A percentile compares a stretch with the other conserved stretches of the same genome.
These are phyloP conservation scores for Sporisorium iseilematis-ciliati DNA, from an alignment of 1,284 basidiomycete genomes.

Conservation along the genomic window DNA sequence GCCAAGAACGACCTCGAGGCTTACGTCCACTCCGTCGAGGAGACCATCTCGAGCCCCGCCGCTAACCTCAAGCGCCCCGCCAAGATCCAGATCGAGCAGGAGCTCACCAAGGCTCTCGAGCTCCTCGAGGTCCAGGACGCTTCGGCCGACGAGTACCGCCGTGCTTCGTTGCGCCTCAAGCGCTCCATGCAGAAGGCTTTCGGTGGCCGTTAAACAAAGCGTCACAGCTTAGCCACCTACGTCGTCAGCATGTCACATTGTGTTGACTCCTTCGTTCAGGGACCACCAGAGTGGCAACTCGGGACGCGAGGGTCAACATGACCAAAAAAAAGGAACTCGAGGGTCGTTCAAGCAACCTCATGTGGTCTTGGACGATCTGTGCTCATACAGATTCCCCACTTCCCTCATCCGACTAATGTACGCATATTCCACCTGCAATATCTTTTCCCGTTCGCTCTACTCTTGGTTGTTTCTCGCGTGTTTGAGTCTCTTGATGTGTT, in stretches of 20 bases:
- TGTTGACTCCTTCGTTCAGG: not conserved
- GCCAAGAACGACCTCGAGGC: conserved; percentile 69
- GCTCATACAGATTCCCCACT: conserved; percentile 36
- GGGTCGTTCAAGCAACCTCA: conserved; percentile 16
- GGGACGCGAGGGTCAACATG: not conserved
- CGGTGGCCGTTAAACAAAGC: conserved; percentile 58
- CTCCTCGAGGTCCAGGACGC: conserved; percentile 68
- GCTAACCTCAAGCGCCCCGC: conserved; percentile 68
- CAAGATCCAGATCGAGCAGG: conserved; percentile 69
- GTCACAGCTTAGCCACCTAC: conserved; percentile 2
- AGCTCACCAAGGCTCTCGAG: conserved; percentile 70
- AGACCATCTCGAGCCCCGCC: conserved; percentile 67
- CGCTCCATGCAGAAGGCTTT: conserved; percentile 69
- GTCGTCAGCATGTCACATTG: conserved; percentile 14
- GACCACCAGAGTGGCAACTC: not conserved
- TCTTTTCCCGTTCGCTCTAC: conserved; percentile 38
- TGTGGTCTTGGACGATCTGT: conserved; percentile 26
- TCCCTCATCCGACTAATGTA: conserved; percentile 44
- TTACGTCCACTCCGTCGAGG: conserved; percentile 68
- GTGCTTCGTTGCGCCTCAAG: conserved; percentile 67
- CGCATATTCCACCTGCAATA: conserved; percentile 49
- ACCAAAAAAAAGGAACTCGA: conserved; percentile 40
- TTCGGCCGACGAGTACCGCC: conserved; percentile 68
- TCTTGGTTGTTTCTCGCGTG: not conserved
- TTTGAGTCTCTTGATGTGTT: not conserved